These are phyloP conservation scores for Raphanus sativus DNA, from an alignment of 345 rosid species.

Conservation along the genomic window DNA sequence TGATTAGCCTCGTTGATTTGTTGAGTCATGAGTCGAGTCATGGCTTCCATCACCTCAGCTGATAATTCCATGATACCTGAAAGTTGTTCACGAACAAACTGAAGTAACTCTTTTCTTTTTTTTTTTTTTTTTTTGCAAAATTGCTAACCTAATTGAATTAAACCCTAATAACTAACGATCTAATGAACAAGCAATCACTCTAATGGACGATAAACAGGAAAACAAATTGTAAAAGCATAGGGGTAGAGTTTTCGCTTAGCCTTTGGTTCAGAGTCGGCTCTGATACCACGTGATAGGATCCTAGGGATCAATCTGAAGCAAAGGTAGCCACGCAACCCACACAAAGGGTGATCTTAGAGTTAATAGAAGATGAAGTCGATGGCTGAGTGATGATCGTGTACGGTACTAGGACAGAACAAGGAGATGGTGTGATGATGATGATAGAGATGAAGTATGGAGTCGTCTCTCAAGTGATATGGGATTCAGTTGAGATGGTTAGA, in stretches of 20 bases:
- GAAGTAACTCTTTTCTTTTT: neutral
- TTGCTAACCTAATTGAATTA: neutral
- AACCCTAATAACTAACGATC: neutral
- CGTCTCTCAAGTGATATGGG: neutral
- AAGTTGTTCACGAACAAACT: too few species aligned
- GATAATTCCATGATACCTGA: neutral
- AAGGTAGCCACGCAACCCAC: too few species aligned
- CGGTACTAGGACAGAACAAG: neutral
- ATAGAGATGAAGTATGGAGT: neutral
- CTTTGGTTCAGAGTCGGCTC: neutral
- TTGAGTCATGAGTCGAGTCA: neutral
- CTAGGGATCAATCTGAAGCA: neutral
- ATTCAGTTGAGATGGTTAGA: neutral
- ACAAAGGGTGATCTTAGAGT: too few species aligned
- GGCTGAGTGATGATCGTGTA: too few species aligned
- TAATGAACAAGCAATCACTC: too few species aligned
- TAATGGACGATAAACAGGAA: neutral
- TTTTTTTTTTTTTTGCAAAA: too few species aligned
- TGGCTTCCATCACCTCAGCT: neutral
- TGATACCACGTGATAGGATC: neutral
- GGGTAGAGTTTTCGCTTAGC: neutral
- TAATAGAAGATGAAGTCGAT: too few species aligned
- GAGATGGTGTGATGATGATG: neutral
- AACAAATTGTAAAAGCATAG: neutral
- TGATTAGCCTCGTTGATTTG: neutral